These are phyloP conservation scores for Blastocystis hominis DNA, from an alignment of 352 stramenopile genomes.

Conservation along the genomic window DNA sequence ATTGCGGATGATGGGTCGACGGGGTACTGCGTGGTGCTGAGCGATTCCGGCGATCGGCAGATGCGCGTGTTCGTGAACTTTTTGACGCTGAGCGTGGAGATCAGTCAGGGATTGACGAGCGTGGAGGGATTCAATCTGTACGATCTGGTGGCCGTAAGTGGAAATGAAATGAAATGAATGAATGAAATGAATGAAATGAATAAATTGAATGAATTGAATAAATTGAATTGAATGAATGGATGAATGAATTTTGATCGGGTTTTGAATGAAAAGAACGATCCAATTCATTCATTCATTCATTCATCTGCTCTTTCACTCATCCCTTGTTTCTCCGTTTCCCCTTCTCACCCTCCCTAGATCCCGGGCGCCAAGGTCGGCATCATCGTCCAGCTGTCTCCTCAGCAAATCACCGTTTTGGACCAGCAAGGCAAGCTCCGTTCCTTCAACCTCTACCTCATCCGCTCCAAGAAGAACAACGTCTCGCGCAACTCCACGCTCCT, in stretches of 20 bases:
- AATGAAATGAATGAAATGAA: background rate
- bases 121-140: slow-evolving; percentile 45
- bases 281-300: too few relatives aligned
- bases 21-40: background rate
- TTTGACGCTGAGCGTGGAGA: background rate
- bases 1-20: background rate
- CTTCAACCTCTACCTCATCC: slow-evolving; percentile 30
- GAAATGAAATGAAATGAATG: background rate
- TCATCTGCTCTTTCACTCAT: too few relatives aligned
- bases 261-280: too few relatives aligned
- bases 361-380: slow-evolving; percentile 25
- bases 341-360: background rate
- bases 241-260: too few relatives aligned
- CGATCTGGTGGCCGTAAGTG: slow-evolving; percentile 11
- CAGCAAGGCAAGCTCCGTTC: slow-evolving; percentile 16
- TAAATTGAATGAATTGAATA: too few relatives aligned
- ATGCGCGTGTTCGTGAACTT: slow-evolving; percentile 54
- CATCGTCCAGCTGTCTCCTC: slow-evolving; percentile 24
- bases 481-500: background rate
- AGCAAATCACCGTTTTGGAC: slow-evolving; percentile 4
- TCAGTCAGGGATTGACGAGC: background rate
- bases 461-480: slow-evolving; percentile 16
- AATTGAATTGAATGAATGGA: too few relatives aligned
- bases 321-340: too few relatives aligned
- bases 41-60: slow-evolving; percentile 37